Evolutionary conservation across 2,329 filamentous ascomycete species (phyloP).

Genomic region (Zymoseptoria pseudotritici): DNA sequence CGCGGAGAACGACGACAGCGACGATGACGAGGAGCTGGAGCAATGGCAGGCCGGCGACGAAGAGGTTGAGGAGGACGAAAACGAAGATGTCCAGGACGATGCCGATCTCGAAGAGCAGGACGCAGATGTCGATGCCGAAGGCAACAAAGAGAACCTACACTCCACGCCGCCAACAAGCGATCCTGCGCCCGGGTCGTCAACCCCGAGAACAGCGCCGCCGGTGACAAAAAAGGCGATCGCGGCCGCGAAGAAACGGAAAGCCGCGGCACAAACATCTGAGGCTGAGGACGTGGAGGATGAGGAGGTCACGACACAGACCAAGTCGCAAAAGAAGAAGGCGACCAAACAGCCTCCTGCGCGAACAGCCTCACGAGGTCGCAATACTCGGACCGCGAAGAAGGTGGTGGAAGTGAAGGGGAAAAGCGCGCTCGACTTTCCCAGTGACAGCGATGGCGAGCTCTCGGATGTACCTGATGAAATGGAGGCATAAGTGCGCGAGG

Average conservation of each 20-base stretch:
- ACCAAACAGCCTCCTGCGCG: constrained; percentile 13
- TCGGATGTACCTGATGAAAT: constrained; percentile 21
- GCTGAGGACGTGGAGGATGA: neutral
- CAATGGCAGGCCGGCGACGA: constrained; percentile 22
- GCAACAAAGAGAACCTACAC: constrained; percentile 21
- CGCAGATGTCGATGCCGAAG: constrained; percentile 18
- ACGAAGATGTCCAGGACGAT: constrained; percentile 7
- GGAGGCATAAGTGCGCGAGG: constrained; percentile 12
- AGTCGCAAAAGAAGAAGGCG: constrained; percentile 2
- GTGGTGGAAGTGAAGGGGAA: constrained; percentile 17
- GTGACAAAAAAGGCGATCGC: constrained; percentile 1
- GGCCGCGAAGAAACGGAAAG: constrained; percentile 5
- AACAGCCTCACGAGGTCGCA: constrained; percentile 4
- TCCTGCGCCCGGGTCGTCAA: constrained; percentile 3
- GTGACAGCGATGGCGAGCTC: constrained; percentile 21
- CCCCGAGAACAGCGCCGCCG: constrained; percentile 3
- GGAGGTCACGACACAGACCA: neutral
- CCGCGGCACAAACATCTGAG: neutral
- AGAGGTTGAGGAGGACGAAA: constrained; percentile 6
- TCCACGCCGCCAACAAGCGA: constrained; percentile 27
- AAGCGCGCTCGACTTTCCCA: constrained; percentile 19
- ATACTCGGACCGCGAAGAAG: constrained; percentile 3
- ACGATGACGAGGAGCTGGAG: constrained; percentile 33
- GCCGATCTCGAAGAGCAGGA: constrained; percentile 16
- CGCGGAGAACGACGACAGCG: constrained; percentile 37